Conservation (phyloP, 768 basidiomycete species). For the Lyophyllum semitale region DNA sequence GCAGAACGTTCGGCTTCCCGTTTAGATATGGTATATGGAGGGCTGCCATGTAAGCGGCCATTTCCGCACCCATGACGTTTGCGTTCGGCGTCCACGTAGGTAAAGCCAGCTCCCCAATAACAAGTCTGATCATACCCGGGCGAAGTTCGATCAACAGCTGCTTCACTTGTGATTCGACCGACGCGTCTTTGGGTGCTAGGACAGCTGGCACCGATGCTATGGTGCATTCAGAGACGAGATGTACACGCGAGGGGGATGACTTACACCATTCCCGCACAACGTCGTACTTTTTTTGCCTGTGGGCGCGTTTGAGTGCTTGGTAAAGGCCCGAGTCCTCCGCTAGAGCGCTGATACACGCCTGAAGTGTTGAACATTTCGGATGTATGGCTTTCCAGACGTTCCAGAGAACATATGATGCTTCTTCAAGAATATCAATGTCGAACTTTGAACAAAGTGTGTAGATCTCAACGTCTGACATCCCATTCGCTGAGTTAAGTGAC, state of each 20-base stretch:
- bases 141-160: constrained; percentile 28
- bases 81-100: constrained; percentile 31
- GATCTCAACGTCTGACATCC: constrained; percentile 31
- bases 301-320: constrained; percentile 32
- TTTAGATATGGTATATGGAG: constrained; percentile 37
- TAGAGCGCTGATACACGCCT: constrained; percentile 35
- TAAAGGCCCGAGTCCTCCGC: constrained; percentile 30
- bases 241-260: neutral
- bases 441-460: constrained; percentile 31
- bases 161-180: constrained; percentile 18
- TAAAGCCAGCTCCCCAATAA: constrained; percentile 32
- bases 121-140: constrained; percentile 31
- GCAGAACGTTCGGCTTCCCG: constrained; percentile 41
- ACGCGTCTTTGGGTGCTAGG: constrained; percentile 12
- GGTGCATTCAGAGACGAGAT: constrained; percentile 5
- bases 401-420: constrained; percentile 43
- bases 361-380: constrained; percentile 29
- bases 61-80: constrained; percentile 19
- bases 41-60: constrained; percentile 26
- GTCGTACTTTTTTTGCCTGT: constrained; percentile 28
- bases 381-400: constrained; percentile 34
- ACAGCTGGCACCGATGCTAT: constrained; percentile 10
- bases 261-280: constrained; percentile 32
- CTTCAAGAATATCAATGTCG: constrained; percentile 37
- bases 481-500: neutral